Base-by-base conservation (phyloP, 495 filamentous ascomycete genomes). In the Xylaria cubensis region DNA sequence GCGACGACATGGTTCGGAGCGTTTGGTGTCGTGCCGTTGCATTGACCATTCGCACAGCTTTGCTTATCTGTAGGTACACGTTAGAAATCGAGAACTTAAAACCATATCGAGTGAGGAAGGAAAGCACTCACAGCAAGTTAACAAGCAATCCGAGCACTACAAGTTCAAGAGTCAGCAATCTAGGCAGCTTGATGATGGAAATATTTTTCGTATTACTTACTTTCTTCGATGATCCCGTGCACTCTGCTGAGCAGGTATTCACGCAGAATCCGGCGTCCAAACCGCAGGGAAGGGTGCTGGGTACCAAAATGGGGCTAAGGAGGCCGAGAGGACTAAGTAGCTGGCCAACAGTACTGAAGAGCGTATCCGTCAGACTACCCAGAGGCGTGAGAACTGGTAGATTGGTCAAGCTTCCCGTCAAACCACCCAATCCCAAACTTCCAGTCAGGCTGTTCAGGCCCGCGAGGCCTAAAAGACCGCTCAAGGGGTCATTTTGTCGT, bases 41-140 rank as follows among this genome's bases (percentile, higher is more conserved):
- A 53, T 24, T 53, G 50, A 13, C 50, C 50, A 26, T 17, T 24
- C 10, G 59, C 19, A 1, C 58, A 62, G n/a, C 58, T 62, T 8
- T 62, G 17, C n/a, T 44, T 24, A 44, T 12, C 69, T 71, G 50
- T 36, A 26, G 17, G 34, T 32, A 15, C 50, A 17, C 44, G 62
- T 71, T 42, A 71, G 61, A 19, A 44, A 34, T 10, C 39, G 1
- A 17, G 1, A 17, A 26, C 32, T 1, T 19, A 19, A 12, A 3
- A 48, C 12, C 36, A 13, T 36, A 10, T 4, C 39, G 62, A 24
- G 48, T 13, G 9, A n/a, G 17, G 1, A 5, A 24, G 3, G 59
- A 24, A 2, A 8, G 8, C 41, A 71, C 70, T 67, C 61, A 72
- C 70, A 39, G 63, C 70, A 72, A 67, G 36, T 19, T 24, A 63